These are phyloP conservation scores for Mrakia gelida DNA, from an alignment of 768 basidiomycete genomes.

Conservation along the genomic window DNA sequence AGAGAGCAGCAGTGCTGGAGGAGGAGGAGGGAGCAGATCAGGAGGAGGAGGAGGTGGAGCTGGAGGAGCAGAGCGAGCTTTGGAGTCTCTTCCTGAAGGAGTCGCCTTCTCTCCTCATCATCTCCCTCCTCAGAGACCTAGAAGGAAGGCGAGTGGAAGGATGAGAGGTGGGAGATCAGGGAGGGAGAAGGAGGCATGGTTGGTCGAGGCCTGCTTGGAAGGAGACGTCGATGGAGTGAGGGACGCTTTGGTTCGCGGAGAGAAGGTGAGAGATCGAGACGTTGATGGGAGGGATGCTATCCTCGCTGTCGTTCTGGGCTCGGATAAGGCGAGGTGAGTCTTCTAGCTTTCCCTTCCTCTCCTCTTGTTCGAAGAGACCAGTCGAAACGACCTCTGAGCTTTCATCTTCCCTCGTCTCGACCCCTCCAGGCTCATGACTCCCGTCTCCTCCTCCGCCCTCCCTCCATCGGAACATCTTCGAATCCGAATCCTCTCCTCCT, in stretches of 20 bases:
- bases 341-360: background rate
- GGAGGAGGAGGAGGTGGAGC: background rate
- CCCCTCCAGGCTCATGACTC: too few relatives aligned
- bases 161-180: background rate
- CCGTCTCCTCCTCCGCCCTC: background rate
- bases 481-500: constrained; percentile 1
- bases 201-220: background rate
- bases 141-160: background rate
- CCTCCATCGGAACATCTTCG: background rate
- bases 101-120: background rate
- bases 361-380: too few relatives aligned
- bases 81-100: background rate
- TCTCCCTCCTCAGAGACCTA: background rate
- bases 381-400: too few relatives aligned
- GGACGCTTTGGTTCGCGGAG: background rate
- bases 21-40: background rate
- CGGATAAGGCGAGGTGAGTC: background rate
- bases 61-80: background rate
- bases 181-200: background rate
- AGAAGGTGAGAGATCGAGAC: background rate
- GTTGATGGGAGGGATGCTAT: background rate
- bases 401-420: too few relatives aligned
- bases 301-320: background rate
- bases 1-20: background rate
- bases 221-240: background rate